Evolutionary conservation across 345 rosid species (phyloP).

Genomic region (Mangifera indica): DNA sequence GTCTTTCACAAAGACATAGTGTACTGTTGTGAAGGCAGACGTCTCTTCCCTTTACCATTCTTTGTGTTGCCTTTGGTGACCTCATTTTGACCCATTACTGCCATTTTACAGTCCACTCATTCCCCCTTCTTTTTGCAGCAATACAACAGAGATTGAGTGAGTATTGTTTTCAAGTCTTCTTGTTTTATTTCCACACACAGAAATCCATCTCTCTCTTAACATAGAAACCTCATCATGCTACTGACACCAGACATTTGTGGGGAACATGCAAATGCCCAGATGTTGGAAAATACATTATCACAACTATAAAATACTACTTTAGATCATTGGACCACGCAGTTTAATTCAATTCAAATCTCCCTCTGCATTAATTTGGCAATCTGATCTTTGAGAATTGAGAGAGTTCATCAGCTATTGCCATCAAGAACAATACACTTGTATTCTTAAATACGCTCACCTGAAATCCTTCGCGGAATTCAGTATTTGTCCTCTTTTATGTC

Average conservation of each 20-base stretch:
- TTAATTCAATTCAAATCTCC: not conserved
- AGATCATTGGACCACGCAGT: constrained; percentile 8
- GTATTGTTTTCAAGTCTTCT: constrained; percentile 6
- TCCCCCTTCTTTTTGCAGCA: not conserved
- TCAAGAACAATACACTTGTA: too few species aligned
- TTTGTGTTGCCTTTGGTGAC: constrained; percentile 6
- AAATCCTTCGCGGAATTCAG: not conserved
- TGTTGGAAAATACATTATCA: constrained; percentile 25
- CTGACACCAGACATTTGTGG: constrained; percentile 35
- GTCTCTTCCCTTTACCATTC: constrained; percentile 14
- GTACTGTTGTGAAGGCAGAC: constrained; percentile 10
- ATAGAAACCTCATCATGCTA: constrained; percentile 29
- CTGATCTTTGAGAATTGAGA: not conserved
- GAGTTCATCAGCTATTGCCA: not conserved
- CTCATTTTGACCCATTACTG: constrained; percentile 13
- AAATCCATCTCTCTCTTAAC: constrained; percentile 16
- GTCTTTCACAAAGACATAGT: constrained; percentile 21
- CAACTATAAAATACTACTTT: constrained; percentile 5
- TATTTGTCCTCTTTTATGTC: not conserved
- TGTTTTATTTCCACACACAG: constrained; percentile 7
- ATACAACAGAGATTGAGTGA: not conserved
- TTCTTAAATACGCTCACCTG: not conserved
- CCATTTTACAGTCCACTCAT: constrained; percentile 16
- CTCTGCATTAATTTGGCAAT: not conserved
- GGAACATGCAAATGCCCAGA: constrained; percentile 28